Evolutionary conservation across 2,329 filamentous ascomycete genomes (phyloP), one percentile per base, ranked within the genome.

Genomic region (Metarhizium robertsii): DNA sequence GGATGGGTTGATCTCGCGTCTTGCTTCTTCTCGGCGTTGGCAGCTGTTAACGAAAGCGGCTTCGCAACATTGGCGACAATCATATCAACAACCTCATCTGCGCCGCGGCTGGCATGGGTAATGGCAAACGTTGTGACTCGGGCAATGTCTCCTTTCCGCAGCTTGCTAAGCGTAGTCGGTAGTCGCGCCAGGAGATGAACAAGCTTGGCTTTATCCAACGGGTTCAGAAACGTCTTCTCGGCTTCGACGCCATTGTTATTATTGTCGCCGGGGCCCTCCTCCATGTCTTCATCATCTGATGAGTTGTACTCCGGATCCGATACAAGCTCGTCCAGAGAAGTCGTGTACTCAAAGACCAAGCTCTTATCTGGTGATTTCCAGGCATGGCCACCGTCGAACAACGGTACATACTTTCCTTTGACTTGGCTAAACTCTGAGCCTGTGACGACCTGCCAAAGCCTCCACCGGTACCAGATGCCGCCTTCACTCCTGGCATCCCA

Each of bases 381-480:
- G 6, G 84, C 81, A 60, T 88, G 80, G 42, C 84, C 83, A 7
- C 83, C 84, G 62, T 95, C 89, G 58, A 95, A 95, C 0, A 95
- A 73, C 1, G 82, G 79, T 20, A 86, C 61, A 54, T 81, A 83
- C 60, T 78, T 82, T 48, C 73, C 74, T 61, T 77, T 74, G 3
- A 73, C 71, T 14, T 68, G 67, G 16, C 69, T 71, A 3, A 73
- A 66, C 46, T 78, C 74, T 1, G 78, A 77, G 4, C 85, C 85
- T 1, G 88, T 91, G n/a, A 92, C 76, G 8, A 92, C 79, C 62
- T 94, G 85, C 88, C 92, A 96, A 48, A 97, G 67, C 48, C 90
- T 84, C 88, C 90, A 97, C 47, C 94, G 85, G 69, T 97, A 97
- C 80, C 92, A 99, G 16, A 95, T 81, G 16, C 87, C 92, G 30